Evolutionary conservation across 306 rosid species (phyloP).

Genomic region (Rosa persica): DNA sequence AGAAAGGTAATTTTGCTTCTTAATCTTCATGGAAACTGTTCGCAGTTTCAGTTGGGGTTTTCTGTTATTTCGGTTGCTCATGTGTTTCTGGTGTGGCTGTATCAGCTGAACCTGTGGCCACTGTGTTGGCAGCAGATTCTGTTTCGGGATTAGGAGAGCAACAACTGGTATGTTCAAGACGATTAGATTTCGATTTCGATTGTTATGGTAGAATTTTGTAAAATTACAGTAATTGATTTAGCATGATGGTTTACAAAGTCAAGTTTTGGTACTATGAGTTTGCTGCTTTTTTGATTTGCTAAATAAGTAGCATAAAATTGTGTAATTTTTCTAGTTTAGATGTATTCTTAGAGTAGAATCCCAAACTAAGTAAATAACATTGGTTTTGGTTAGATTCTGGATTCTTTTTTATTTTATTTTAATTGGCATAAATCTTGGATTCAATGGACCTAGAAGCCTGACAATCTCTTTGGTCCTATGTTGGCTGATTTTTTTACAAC

Average conservation of each 20-base stretch:
- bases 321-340: neutral
- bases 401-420: too few species aligned
- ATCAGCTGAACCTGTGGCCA: slow-evolving; percentile 38
- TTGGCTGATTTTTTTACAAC: too few species aligned
- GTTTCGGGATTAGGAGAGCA: slow-evolving; percentile 30
- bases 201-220: neutral
- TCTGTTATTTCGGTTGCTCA: neutral
- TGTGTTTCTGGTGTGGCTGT: slow-evolving; percentile 29
- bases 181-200: neutral
- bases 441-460: too few species aligned
- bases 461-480: too few species aligned
- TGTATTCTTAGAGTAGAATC: neutral
- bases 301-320: neutral
- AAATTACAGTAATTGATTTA: neutral
- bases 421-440: too few species aligned
- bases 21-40: neutral
- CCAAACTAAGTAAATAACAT: neutral
- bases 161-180: slow-evolving; percentile 33
- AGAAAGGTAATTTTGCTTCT: slow-evolving; percentile 24
- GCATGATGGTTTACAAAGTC: neutral
- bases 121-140: slow-evolving; percentile 28
- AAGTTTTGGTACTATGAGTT: neutral
- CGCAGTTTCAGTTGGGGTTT: neutral
- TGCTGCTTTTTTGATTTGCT: neutral
- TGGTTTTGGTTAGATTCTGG: too few species aligned